Conservation (phyloP, 2,329 filamentous ascomycete genomes). For the Dactylellina haptotyla region DNA sequence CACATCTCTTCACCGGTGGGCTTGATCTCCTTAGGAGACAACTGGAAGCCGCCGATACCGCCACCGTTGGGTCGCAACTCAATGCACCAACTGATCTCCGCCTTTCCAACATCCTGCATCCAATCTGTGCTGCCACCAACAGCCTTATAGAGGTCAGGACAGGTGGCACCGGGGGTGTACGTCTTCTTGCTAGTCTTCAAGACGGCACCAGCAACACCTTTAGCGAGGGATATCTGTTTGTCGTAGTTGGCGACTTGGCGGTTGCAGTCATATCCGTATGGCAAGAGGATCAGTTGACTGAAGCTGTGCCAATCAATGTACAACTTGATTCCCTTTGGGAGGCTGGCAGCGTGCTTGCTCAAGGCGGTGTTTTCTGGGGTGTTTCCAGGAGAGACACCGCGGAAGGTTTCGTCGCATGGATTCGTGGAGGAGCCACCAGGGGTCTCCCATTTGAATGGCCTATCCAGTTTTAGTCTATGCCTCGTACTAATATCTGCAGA, state of each 20-base stretch:
- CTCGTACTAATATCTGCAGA: slow-evolving; percentile 49
- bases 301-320: slow-evolving; percentile 75
- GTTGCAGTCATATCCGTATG: slow-evolving; percentile 49
- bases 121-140: slow-evolving; percentile 65
- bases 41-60: slow-evolving; percentile 64
- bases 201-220: slow-evolving; percentile 30
- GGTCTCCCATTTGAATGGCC: slow-evolving; percentile 62
- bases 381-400: slow-evolving; percentile 63
- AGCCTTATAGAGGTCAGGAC: slow-evolving; percentile 71
- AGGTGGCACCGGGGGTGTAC: slow-evolving; percentile 65
- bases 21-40: slow-evolving; percentile 65
- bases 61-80: slow-evolving; percentile 65
- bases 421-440: slow-evolving; percentile 59
- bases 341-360: slow-evolving; percentile 63
- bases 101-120: slow-evolving; percentile 61
- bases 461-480: slow-evolving; percentile 48
- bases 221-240: slow-evolving; percentile 20
- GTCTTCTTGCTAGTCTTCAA: slow-evolving; percentile 61
- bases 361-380: slow-evolving; percentile 68
- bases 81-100: slow-evolving; percentile 60
- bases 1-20: slow-evolving; percentile 65
- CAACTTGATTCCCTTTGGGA: slow-evolving; percentile 61
- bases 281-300: slow-evolving; percentile 64
- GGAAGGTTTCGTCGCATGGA: slow-evolving; percentile 60
- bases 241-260: slow-evolving; percentile 35